These are phyloP conservation scores for Cymbidium sinense DNA, from an alignment of 106 monocot species.

Conservation along the genomic window DNA sequence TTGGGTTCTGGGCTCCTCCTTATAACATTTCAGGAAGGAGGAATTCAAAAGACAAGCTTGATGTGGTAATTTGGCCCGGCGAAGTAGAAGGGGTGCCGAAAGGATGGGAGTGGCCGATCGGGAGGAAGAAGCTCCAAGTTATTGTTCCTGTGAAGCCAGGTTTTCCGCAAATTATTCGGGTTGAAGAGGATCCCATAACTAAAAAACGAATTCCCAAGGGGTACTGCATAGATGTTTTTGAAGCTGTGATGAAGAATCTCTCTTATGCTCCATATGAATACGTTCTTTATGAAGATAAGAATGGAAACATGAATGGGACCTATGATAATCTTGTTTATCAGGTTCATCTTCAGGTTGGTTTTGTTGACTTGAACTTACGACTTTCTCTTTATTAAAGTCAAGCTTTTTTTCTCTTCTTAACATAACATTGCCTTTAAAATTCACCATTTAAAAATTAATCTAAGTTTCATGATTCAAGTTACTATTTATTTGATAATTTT, in stretches of 20 bases:
- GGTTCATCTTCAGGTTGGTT: slow-evolving; percentile 61
- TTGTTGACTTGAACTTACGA: neutral
- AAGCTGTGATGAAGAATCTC: slow-evolving; percentile 34
- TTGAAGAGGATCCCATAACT: neutral
- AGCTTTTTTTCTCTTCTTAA: neutral
- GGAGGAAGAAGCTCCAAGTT: slow-evolving; percentile 27
- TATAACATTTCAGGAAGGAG: slow-evolving; percentile 13
- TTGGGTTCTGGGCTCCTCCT: slow-evolving; percentile 45
- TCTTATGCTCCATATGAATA: slow-evolving; percentile 41
- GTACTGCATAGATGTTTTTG: slow-evolving; percentile 54
- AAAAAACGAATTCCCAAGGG: slow-evolving; percentile 9
- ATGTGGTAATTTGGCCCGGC: slow-evolving; percentile 42
- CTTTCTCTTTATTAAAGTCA: neutral
- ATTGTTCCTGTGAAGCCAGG: slow-evolving; percentile 48
- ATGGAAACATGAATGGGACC: slow-evolving; percentile 37
- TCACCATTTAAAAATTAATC: no score
- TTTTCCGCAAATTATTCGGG: slow-evolving; percentile 26
- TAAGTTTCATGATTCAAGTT: no score
- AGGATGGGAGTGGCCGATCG: slow-evolving; percentile 50
- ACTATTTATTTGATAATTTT: neutral
- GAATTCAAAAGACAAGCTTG: neutral
- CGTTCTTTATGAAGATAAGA: slow-evolving; percentile 9
- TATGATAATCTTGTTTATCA: slow-evolving; percentile 72
- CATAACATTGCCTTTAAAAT: neutral
- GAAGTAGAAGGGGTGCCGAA: slow-evolving; percentile 14